Evolutionary conservation across 768 basidiomycete genomes (phyloP).

Genomic region (Leccinum ochraceum): DNA sequence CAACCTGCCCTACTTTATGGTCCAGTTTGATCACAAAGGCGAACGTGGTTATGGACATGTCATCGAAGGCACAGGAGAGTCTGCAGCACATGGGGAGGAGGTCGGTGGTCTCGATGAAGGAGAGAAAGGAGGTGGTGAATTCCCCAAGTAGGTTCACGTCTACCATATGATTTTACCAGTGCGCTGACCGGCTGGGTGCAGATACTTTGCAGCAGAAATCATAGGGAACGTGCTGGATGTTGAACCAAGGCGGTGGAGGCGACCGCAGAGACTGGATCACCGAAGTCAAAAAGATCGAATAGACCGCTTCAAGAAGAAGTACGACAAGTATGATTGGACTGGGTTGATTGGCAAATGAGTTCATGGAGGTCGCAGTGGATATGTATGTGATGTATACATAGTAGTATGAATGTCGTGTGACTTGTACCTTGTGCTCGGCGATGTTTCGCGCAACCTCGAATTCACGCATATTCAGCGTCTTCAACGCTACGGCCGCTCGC

Average conservation of each 20-base stretch:
- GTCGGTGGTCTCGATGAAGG: constrained; percentile 75
- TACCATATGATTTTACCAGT: neutral
- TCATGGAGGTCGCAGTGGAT: neutral
- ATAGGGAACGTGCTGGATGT: constrained; percentile 89
- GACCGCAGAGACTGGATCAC: constrained; percentile 74
- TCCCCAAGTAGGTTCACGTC: constrained; percentile 65
- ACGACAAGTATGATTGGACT: constrained; percentile 82
- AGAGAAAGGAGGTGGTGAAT: constrained; percentile 89
- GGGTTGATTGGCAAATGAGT: constrained; percentile 55
- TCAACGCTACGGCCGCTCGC: constrained; percentile 5
- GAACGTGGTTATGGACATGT: constrained; percentile 98
- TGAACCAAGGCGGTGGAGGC: constrained; percentile 83
- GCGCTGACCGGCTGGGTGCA: constrained; percentile 33
- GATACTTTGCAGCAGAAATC: constrained; percentile 95
- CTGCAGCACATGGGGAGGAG: constrained; percentile 59
- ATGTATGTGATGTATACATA: too few relatives aligned
- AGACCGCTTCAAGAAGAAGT: constrained; percentile 67
- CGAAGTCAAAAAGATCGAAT: constrained; percentile 71
- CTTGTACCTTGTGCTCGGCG: neutral
- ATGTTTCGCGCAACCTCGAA: constrained; percentile 9
- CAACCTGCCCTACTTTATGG: constrained; percentile 98
- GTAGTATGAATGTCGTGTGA: neutral
- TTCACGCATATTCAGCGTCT: neutral
- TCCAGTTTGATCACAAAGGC: constrained; percentile 97
- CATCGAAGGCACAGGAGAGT: constrained; percentile 85